Conservation (phyloP, 208 protist species). For the Trypanosoma rangeli region DNA sequence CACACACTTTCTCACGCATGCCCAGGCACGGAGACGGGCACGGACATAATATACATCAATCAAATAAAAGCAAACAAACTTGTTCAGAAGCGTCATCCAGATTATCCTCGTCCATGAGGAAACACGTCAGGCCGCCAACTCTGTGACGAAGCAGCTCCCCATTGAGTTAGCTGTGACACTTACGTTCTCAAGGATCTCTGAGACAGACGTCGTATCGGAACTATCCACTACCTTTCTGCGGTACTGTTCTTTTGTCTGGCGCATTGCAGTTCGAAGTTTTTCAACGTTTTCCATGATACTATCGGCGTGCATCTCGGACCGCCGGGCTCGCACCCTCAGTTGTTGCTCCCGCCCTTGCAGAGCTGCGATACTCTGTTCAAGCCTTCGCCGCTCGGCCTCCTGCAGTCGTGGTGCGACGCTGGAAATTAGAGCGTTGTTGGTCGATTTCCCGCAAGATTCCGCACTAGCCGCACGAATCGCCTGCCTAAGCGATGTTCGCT, state of each 20-base stretch:
- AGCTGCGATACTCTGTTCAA: not conserved
- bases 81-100: not conserved
- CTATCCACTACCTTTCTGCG: no score
- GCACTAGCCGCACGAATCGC: slow-evolving; percentile 5
- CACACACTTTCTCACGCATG: not conserved
- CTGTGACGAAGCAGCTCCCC: slow-evolving; percentile 16
- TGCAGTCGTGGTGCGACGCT: not conserved
- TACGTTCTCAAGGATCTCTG: not conserved
- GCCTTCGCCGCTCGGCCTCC: not conserved
- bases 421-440: not conserved
- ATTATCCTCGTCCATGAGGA: not conserved
- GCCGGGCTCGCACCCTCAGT: not conserved
- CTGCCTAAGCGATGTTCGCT: slow-evolving; percentile 3
- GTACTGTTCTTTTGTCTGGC: not conserved
- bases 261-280: not conserved
- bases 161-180: not conserved
- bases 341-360: not conserved
- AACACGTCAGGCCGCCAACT: not conserved
- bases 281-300: slow-evolving; percentile 6
- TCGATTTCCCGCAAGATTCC: not conserved
- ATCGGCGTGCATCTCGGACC: not conserved
- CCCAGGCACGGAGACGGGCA: not conserved
- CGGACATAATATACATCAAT: not conserved
- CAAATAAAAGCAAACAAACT: not conserved
- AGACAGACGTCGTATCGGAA: not conserved